Percentiles rank a stretch among this genome's conserved stretches.
phyloP scores from a whole-genome alignment of 805 yeast genomes.

The Ogataea methylovora region DNA sequence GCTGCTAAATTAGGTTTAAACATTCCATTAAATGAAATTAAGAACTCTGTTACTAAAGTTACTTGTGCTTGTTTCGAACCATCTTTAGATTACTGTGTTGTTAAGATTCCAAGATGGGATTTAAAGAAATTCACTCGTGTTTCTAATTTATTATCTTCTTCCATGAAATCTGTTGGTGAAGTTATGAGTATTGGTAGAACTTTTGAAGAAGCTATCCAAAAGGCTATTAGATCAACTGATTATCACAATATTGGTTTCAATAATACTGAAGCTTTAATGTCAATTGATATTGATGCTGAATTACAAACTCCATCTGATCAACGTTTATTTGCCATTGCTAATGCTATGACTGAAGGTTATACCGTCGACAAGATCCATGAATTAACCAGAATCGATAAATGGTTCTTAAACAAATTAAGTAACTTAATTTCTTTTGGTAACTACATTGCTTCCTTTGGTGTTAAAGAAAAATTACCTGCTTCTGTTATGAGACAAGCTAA shows the following conservation, averaged over 20 bases:
- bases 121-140: slow-evolving; percentile 92
- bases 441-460: slow-evolving; percentile 48
- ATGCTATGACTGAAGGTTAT: slow-evolving; percentile 84
- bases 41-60: slow-evolving; percentile 86
- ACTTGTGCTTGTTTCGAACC: slow-evolving; percentile 98
- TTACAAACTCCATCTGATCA: slow-evolving; percentile 96
- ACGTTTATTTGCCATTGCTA: slow-evolving; percentile 93
- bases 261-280: slow-evolving; percentile 76
- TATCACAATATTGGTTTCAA: slow-evolving; percentile 93
- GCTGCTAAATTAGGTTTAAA: slow-evolving; percentile 96
- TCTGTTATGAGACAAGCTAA: slow-evolving; percentile 73
- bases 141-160: slow-evolving; percentile 76
- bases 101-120: slow-evolving; percentile 99
- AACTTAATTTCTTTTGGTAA: slow-evolving; percentile 68
- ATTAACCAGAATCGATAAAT: slow-evolving; percentile 86
- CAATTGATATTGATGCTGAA: slow-evolving; percentile 87
- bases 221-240: slow-evolving; percentile 94
- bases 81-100: slow-evolving; percentile 92
- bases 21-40: slow-evolving; percentile 85
- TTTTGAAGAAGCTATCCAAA: slow-evolving; percentile 95
- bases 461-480: slow-evolving; percentile 56
- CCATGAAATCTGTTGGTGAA: slow-evolving; percentile 99
- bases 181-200: slow-evolving; percentile 98
- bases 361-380: slow-evolving; percentile 88
- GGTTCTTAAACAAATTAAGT: slow-evolving; percentile 88